Evolutionary conservation across 257 asterid genomes (phyloP).

Genomic region (Capsicum chinense): DNA sequence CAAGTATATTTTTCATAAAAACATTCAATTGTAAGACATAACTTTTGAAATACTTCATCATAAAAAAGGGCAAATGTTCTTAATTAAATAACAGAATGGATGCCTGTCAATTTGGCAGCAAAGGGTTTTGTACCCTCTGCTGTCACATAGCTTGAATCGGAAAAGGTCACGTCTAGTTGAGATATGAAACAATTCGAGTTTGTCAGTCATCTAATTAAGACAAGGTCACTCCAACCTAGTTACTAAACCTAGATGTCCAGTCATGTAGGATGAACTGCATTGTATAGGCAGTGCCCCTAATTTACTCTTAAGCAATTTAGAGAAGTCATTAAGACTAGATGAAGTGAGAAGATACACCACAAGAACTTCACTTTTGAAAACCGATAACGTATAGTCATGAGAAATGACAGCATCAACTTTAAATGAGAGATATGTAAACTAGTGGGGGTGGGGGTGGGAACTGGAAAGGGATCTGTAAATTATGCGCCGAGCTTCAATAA

Average conservation of each 20-base stretch:
- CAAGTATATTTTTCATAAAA: background rate
- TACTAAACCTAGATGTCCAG: background rate
- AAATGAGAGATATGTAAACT: background rate
- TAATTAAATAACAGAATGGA: background rate
- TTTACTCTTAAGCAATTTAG: background rate
- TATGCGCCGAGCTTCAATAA: no score
- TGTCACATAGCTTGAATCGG: background rate
- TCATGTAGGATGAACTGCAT: background rate
- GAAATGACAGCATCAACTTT: background rate
- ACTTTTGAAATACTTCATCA: background rate
- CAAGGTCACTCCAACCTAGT: constrained; percentile 5
- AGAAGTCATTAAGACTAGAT: background rate
- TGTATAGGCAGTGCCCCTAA: background rate
- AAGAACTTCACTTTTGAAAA: background rate
- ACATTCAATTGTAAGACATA: background rate
- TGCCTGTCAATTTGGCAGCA: background rate
- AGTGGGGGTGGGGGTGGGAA: no score
- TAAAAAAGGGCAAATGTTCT: background rate
- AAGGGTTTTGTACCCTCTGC: background rate
- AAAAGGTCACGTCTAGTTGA: background rate
- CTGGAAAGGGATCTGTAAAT: no score
- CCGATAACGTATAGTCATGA: background rate
- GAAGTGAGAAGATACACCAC: background rate
- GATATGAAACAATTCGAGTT: background rate
- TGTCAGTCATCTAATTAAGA: background rate